phyloP scores from a whole-genome alignment of 2,329 filamentous ascomycete species.

The Gaeumannomyces tritici region DNA sequence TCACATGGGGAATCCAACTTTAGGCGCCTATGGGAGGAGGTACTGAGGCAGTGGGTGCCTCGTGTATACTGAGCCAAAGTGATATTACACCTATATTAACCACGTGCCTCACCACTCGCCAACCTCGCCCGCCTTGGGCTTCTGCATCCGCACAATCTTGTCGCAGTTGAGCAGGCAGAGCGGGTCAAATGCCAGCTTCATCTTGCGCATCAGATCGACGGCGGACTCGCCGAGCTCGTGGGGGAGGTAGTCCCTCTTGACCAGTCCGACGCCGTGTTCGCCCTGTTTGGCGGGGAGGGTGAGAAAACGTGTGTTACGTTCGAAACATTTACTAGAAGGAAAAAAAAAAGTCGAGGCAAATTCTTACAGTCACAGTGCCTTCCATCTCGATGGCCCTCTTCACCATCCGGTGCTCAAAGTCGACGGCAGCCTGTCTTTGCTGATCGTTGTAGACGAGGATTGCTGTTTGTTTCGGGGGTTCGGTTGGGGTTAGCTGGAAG shows the following conservation, averaged over 20 bases:
- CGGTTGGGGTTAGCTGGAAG: too few relatives aligned
- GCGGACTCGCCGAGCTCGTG: slow-evolving; percentile 67
- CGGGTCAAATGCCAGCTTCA: slow-evolving; percentile 75
- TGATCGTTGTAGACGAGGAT: slow-evolving; percentile 54
- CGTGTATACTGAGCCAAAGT: not conserved
- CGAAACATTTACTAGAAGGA: not conserved
- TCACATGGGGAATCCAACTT: not conserved
- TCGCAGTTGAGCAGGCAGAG: slow-evolving; percentile 60
- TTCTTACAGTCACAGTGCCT: slow-evolving; percentile 65
- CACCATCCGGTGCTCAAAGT: slow-evolving; percentile 73
- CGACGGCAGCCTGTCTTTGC: slow-evolving; percentile 57
- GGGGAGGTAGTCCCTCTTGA: slow-evolving; percentile 75
- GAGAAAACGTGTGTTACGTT: not conserved
- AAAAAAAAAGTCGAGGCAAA: too few relatives aligned
- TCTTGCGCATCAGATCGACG: slow-evolving; percentile 77
- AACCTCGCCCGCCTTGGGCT: slow-evolving; percentile 37
- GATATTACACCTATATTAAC: not conserved
- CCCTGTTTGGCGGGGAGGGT: slow-evolving; percentile 32
- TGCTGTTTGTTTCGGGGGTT: slow-evolving; percentile 13
- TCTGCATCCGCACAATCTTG: slow-evolving; percentile 56
- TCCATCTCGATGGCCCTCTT: slow-evolving; percentile 78
- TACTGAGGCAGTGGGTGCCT: not conserved
- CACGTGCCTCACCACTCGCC: slow-evolving; percentile 26
- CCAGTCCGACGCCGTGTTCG: slow-evolving; percentile 74
- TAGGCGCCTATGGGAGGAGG: not conserved